Conservation (phyloP, 768 basidiomycete genomes). For the Chalciporus pseudorubinellus region DNA sequence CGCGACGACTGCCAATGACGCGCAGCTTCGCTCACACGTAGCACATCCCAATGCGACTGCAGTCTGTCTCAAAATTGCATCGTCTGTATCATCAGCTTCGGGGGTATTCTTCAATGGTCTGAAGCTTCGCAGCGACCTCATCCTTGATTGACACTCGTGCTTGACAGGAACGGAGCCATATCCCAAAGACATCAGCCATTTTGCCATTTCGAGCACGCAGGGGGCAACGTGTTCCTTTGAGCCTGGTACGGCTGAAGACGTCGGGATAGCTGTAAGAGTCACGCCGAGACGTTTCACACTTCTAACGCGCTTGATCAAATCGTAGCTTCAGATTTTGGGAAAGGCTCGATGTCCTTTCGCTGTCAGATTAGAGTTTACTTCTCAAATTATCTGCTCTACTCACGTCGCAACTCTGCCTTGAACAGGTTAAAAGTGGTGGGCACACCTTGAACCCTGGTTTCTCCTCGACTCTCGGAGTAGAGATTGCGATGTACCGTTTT, state of each 20-base stretch:
- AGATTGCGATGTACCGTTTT: conserved; percentile 55
- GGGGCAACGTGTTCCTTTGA: conserved; percentile 52
- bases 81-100: conserved; percentile 17
- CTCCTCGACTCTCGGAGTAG: conserved; percentile 59
- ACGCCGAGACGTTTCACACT: neutral
- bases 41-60: conserved; percentile 3
- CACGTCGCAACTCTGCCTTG: neutral
- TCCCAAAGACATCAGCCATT: conserved; percentile 44
- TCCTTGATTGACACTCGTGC: conserved; percentile 8
- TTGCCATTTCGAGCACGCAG: conserved; percentile 48
- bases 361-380: conserved; percentile 31
- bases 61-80: conserved; percentile 22
- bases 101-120: conserved; percentile 25
- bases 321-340: conserved; percentile 48
- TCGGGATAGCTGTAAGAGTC: conserved; percentile 44
- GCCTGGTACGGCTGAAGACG: conserved; percentile 54
- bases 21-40: neutral
- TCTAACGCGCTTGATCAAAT: neutral
- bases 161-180: conserved; percentile 32
- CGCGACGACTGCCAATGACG: neutral
- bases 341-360: conserved; percentile 50
- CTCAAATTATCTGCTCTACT: neutral
- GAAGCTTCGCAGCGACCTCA: neutral
- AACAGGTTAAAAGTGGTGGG: conserved; percentile 62
- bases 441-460: conserved; percentile 55